Percentiles rank a stretch among this genome's conserved stretches.
These are phyloP conservation scores for Pyrus hybrid DNA, from an alignment of 331 rosid genomes.

Conservation along the genomic window DNA sequence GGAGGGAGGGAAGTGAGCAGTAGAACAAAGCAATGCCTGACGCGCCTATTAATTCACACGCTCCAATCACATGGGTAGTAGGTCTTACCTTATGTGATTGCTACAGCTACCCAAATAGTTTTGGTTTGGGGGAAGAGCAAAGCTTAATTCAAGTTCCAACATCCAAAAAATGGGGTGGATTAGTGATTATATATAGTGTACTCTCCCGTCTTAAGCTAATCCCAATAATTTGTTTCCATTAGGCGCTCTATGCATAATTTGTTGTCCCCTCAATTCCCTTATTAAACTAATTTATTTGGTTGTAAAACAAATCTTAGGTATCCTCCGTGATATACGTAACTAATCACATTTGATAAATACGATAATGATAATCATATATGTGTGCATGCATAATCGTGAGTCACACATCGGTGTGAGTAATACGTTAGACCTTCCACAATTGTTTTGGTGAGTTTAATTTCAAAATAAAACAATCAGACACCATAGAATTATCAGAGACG, in stretches of 20 bases:
- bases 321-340: background rate
- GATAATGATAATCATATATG: background rate
- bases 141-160: constrained; percentile 6
- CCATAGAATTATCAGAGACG: too few species aligned
- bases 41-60: constrained; percentile 1
- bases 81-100: background rate
- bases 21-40: constrained; percentile 14
- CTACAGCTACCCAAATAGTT: background rate
- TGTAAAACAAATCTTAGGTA: background rate
- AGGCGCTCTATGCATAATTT: background rate
- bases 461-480: too few species aligned
- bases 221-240: constrained; percentile 1
- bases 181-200: background rate
- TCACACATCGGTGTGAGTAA: background rate
- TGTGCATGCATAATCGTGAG: background rate
- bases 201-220: background rate
- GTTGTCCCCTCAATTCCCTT: background rate
- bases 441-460: too few species aligned
- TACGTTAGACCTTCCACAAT: too few species aligned
- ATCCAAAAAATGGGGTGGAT: background rate
- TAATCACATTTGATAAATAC: background rate
- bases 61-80: background rate
- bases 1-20: constrained; percentile 1
- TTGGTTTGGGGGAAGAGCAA: constrained; percentile 1
- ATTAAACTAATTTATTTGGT: background rate